phyloP scores from a whole-genome alignment of 2,329 filamentous ascomycete genomes.

The Botrytis cinerea region DNA sequence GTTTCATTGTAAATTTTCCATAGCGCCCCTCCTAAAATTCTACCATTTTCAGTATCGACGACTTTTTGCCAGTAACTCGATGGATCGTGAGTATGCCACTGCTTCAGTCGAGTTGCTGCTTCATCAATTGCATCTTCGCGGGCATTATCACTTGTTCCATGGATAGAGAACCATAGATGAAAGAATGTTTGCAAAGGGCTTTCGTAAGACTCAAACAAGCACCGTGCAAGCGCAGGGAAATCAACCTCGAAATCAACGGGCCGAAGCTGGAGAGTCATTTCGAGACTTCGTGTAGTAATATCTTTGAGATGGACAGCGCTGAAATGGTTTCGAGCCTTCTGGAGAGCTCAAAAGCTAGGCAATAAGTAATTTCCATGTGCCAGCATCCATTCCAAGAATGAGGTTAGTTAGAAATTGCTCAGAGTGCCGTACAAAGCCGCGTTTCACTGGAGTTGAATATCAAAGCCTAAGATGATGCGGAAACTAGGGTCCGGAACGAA shows the following conservation, averaged over 20 bases:
- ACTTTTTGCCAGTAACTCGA: slow-evolving; percentile 24
- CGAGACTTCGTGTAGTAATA: background rate
- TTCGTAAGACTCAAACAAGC: slow-evolving; percentile 24
- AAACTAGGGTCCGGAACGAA: background rate
- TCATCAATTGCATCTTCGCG: slow-evolving; percentile 24
- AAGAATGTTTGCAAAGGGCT: slow-evolving; percentile 17
- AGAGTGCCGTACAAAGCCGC: background rate
- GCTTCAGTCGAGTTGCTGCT: slow-evolving; percentile 24
- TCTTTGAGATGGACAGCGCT: background rate
- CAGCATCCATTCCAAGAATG: background rate
- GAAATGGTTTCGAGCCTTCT: background rate
- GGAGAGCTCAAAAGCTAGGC: background rate
- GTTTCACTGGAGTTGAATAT: background rate
- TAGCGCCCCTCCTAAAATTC: slow-evolving; percentile 18
- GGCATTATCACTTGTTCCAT: slow-evolving; percentile 14
- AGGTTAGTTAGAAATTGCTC: background rate
- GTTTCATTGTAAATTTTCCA: slow-evolving; percentile 24
- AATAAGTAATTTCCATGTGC: background rate
- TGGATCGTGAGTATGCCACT: slow-evolving; percentile 21
- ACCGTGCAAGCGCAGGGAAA: slow-evolving; percentile 38
- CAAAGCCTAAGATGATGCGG: background rate
- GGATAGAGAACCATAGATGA: slow-evolving; percentile 21
- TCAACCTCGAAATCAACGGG: slow-evolving; percentile 6
- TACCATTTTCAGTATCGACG: slow-evolving; percentile 19
- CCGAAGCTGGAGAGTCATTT: slow-evolving; percentile 16